Base-by-base conservation (phyloP, 2,329 filamentous ascomycete species). In the Metarhizium album region DNA sequence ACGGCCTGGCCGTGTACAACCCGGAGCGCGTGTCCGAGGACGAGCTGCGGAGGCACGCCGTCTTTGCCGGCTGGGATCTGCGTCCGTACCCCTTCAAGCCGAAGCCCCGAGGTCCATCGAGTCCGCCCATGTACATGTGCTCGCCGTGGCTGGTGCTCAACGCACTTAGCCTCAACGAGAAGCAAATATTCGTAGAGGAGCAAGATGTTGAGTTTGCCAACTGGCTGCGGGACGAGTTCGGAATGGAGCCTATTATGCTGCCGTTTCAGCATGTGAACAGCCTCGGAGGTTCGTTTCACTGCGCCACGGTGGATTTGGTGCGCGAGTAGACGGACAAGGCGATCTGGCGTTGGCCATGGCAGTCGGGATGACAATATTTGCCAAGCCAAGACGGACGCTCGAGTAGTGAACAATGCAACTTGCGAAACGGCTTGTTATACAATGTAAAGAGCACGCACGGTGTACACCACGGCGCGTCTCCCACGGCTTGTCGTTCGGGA, bases 251-350 rank as follows among this genome's bases (percentile, higher is more conserved):
- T 2, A 57, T 57, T 29, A 24, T 53, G 52, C 35, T 53, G 33
- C 63, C 63, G 16, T 66, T 67, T 46, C 49, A 55, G 48, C 58
- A 66, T 54, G 62, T 66, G 1, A 61, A 64, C 37, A 61, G 60
- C 48, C 58, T 67, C 38, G 63, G 64, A 1, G 62, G 63, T 0
- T 64, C 62, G 14, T 65, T 64, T 43, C 63, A 64, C 49, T 65
- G 62, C 50, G 61, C 62, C 8, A 65, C 60, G 23, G 52, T 55
- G n/a, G 54, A 54, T 43, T 50, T 58, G 14, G 46, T 52, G 31
- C 50, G 50, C 22, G 50, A 42, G 42, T 50, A 46, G 16, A 16
- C 13, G 6, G 24, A n/a, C n/a, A n/a, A n/a, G n/a, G n/a, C n/a
- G n/a, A 29, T 29, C 27, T 9, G 27, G 27, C n/a, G n/a, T n/a